phyloP scores from a whole-genome alignment of 1,139 yeast genomes.

The Dujonia santamariae region DNA sequence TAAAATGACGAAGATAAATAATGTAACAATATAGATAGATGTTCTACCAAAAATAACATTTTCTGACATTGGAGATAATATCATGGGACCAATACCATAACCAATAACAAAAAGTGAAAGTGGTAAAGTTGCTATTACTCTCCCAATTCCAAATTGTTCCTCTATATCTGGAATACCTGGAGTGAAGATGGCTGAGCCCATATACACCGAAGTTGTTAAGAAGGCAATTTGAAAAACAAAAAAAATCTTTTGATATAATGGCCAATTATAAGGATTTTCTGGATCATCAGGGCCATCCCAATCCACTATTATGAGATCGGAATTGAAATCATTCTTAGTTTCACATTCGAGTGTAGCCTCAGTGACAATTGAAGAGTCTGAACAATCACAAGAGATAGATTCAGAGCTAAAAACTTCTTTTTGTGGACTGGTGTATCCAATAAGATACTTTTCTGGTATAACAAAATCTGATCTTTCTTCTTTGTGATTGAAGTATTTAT shows the following conservation, averaged over 20 bases:
- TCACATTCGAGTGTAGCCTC: not conserved
- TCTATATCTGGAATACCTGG: slow-evolving; percentile 43
- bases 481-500: slow-evolving; percentile 24
- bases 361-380: no score
- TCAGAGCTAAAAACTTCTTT: slow-evolving; percentile 6
- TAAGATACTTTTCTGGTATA: slow-evolving; percentile 29
- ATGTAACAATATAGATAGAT: slow-evolving; percentile 27
- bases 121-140: slow-evolving; percentile 29
- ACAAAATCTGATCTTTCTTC: slow-evolving; percentile 34
- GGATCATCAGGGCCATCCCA: slow-evolving; percentile 57
- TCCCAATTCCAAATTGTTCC: slow-evolving; percentile 24
- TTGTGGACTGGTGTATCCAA: slow-evolving; percentile 5
- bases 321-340: not conserved
- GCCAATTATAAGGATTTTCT: slow-evolving; percentile 60
- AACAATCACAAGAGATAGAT: not conserved
- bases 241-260: slow-evolving; percentile 31
- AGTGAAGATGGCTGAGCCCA: slow-evolving; percentile 61
- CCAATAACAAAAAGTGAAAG: slow-evolving; percentile 38
- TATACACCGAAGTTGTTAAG: slow-evolving; percentile 53
- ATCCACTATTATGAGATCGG: slow-evolving; percentile 15
- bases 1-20: slow-evolving; percentile 29
- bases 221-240: slow-evolving; percentile 39
- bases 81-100: slow-evolving; percentile 39
- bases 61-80: slow-evolving; percentile 37
- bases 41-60: slow-evolving; percentile 52